Evolutionary conservation across 495 filamentous ascomycete species (phyloP), one percentile per base, ranked within the genome.

Genomic region (Trichocladium antarcticum): DNA sequence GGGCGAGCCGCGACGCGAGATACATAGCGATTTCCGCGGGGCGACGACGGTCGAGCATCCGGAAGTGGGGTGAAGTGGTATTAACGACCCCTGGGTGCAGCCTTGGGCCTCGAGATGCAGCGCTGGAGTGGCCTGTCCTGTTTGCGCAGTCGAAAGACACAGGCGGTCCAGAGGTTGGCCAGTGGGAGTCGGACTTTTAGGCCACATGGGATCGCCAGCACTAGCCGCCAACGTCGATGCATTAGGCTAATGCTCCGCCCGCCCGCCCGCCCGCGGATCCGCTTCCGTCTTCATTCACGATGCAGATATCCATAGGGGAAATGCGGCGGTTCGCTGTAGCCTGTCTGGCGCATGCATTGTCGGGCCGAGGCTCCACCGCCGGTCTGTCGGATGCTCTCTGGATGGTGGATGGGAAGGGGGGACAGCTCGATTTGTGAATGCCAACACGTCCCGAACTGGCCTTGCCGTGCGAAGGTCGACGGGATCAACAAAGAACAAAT

Each of bases 191-290:
- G 35, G 22, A 38, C 5, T 14, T 31, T 20, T 19, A 7, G 14
- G 20, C 11, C 21, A 12, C 16, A 19, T 29, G 28, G 47, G 47
- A 49, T 43, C 38, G 39, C 40, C 40, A 43, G 36, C 47, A n/a
- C n/a, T n/a, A n/a, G n/a, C n/a, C n/a, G n/a, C n/a, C n/a, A 19
- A 31, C 40, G 16, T 24, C 4, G 29, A 37, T 49, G 47, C 15
- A 42, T 49, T 42, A 27, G 39, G 31, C 38, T 49, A 49, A 42
- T 37, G 3, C 47, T 37, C 47, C 47, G 47, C n/a, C 24, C 47
- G 39, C 14, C 47, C 29, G 37, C 12, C 19, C 17, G 37, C 37
- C 27, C 46, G 16, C 19, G 31, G 37, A 11, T 19, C 37, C 19
- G 3, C 37, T 6, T 12, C 35, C 14, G 35, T 5, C 5, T 37